Evolutionary conservation across 2,329 filamentous ascomycete species (phyloP).

Genomic region (Lecanicillium sp.): DNA sequence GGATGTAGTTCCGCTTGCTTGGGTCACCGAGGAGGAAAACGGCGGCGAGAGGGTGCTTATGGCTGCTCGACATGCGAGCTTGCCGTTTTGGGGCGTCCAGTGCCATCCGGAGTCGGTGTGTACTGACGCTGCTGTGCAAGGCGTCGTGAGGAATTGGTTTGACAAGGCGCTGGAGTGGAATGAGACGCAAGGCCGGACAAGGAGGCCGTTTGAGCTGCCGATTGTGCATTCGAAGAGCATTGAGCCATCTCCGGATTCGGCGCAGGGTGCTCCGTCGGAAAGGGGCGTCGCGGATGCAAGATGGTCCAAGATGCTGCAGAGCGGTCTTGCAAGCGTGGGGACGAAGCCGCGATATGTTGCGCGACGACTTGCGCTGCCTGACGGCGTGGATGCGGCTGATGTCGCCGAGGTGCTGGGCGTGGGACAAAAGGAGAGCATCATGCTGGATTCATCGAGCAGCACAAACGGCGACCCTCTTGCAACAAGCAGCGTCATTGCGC

Average conservation of each 20-base stretch:
- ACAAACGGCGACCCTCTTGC: conserved; percentile 32
- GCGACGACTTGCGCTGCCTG: conserved; percentile 33
- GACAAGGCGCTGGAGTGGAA: conserved; percentile 54
- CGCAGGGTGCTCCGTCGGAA: conserved; percentile 12
- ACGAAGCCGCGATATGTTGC: conserved; percentile 28
- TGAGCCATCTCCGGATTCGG: conserved; percentile 10
- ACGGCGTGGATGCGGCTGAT: conserved; percentile 40
- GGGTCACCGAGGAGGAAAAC: conserved; percentile 41
- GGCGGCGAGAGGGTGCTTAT: conserved; percentile 56
- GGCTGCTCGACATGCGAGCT: conserved; percentile 58
- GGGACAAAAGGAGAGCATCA: conserved; percentile 36
- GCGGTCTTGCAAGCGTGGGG: conserved; percentile 19
- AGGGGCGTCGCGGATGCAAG: conserved; percentile 12
- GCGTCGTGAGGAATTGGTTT: conserved; percentile 72
- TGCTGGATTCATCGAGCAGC: conserved; percentile 53
- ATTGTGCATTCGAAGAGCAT: conserved; percentile 13
- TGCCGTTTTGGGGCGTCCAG: conserved; percentile 80
- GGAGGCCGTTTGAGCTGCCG: conserved; percentile 5
- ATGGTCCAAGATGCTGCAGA: conserved; percentile 16
- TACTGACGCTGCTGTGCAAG: conserved; percentile 58
- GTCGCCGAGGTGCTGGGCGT: conserved; percentile 43
- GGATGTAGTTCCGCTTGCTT: conserved; percentile 51
- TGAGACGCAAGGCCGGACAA: conserved; percentile 14
- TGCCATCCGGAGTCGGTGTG: conserved; percentile 89
- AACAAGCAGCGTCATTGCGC: conserved; percentile 65